Base-by-base conservation (phyloP, 2,329 filamentous ascomycete species). In the Paecilomyces formosus region DNA sequence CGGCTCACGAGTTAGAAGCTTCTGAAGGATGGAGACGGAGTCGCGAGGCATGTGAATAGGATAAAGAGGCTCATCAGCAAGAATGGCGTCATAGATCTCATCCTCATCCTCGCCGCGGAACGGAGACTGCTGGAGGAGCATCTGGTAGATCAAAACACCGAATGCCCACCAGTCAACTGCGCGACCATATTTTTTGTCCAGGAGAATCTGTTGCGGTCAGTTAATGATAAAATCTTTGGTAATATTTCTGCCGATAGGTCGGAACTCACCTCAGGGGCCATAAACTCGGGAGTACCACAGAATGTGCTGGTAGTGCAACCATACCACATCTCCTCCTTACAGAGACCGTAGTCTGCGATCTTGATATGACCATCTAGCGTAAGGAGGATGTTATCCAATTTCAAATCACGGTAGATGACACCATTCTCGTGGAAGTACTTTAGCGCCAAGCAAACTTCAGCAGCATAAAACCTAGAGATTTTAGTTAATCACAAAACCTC, bases 281-380 rank as follows among this genome's bases (percentile, higher is more conserved):
- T 99, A 66, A 99, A 99, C 72, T 99, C 94, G 15, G 94, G 94
- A n/a, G 94, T 99, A 75, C 94, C 94, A 72, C 94, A 99, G 80
- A 99, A 99, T 7, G 94, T 99, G 77, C 92, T 93, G 0, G 94
- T 99, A 2, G 90, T 97, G 58, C 90, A 93, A 51, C 92, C 92
- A 72, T 95, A 99, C 92, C 93, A 99, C 94, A 99, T 99, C 68
- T 99, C 92, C 73, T 99, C 94, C 77, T 99, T 99, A 80, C 95
- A 99, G 54, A 99, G 85, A 85, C 94, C 94, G 73, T 96, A 99
- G 82, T 99, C 94, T 56, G 85, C 94, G 81, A 99, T 92, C 82
- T 97, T 97, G 81, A 99, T 96, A 74, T 99, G 94, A 26, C 94
- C 94, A 70, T 99, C 94, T 53, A 96, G 82, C 1, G 92, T 95